Evolutionary conservation across 305 asterid genomes (phyloP).

Genomic region (Lippia alba): DNA sequence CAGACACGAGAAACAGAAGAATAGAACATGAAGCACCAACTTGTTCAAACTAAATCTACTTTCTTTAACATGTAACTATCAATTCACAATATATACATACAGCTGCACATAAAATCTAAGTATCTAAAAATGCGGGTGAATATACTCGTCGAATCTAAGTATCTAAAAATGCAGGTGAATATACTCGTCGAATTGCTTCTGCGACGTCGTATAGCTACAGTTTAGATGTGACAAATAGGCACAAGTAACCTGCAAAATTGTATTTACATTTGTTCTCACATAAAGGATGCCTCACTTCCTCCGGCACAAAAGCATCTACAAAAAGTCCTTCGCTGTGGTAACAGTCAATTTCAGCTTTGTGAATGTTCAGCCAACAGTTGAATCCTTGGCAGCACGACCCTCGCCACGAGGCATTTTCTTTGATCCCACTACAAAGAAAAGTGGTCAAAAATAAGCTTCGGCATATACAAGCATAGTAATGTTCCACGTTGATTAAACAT

Average conservation of each 20-base stretch:
- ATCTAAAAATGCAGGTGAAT: too few relatives aligned
- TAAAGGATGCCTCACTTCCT: background rate
- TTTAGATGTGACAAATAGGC: background rate
- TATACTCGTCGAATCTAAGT: background rate
- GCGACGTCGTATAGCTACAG: background rate
- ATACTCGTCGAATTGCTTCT: background rate
- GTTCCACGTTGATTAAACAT: background rate
- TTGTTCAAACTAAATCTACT: background rate
- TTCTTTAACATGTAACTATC: background rate
- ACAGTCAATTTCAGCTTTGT: too few relatives aligned
- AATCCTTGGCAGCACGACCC: conserved; percentile 74
- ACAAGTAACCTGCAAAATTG: conserved; percentile 21
- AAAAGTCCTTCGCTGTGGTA: background rate
- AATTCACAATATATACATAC: background rate
- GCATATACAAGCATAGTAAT: background rate
- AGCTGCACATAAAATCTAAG: background rate
- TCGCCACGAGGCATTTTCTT: conserved; percentile 97
- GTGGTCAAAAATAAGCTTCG: conserved; percentile 12
- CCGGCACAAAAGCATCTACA: background rate
- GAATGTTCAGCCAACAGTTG: conserved; percentile 19
- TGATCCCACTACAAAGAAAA: conserved; percentile 54
- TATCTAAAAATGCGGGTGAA: background rate
- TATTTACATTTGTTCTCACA: conserved; percentile 23
- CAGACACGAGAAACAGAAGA: too few relatives aligned
- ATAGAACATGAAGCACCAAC: too few relatives aligned